A percentile compares a stretch with the other conserved stretches of the same genome.
phyloP scores from a whole-genome alignment of 352 stramenopile genomes.

The Thalassiosira livingstoniorum region DNA sequence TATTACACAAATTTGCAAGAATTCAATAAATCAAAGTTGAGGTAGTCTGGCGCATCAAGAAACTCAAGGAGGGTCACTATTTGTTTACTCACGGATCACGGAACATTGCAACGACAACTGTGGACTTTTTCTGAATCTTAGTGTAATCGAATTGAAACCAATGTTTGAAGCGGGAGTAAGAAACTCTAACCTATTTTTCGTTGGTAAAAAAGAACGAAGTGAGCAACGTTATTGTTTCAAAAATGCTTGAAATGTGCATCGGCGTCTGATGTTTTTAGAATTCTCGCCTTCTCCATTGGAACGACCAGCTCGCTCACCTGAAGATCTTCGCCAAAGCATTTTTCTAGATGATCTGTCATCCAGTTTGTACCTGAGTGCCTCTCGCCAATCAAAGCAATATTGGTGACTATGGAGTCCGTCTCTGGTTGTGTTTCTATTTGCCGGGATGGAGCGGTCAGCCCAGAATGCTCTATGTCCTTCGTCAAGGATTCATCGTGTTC shows the following conservation, averaged over 20 bases:
- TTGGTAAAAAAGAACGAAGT: background rate
- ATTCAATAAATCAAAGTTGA: background rate
- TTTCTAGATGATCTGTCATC: slow-evolving; percentile 59
- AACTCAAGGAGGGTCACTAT: background rate
- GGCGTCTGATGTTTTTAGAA: too few species aligned
- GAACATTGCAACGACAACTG: slow-evolving; percentile 62
- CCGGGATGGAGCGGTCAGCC: too few species aligned
- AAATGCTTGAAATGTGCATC: too few species aligned
- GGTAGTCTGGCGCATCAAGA: background rate
- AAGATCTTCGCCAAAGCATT: slow-evolving; percentile 58
- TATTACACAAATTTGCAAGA: background rate
- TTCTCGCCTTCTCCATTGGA: too few species aligned
- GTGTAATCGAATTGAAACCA: slow-evolving; percentile 54
- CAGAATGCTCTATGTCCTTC: background rate
- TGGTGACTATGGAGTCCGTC: background rate
- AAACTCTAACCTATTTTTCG: slow-evolving; percentile 24
- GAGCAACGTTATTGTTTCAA: background rate
- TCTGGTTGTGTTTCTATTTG: background rate
- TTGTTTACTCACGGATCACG: slow-evolving; percentile 20
- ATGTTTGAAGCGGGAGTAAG: slow-evolving; percentile 67
- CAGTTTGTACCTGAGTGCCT: slow-evolving; percentile 63
- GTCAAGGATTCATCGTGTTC: slow-evolving; percentile 3
- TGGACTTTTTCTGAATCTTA: slow-evolving; percentile 11
- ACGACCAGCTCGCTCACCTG: slow-evolving; percentile 9
- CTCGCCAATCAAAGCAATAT: slow-evolving; percentile 62